A percentile compares a stretch with the other conserved stretches of the same genome.
Conservation (phyloP, 2,329 filamentous ascomycete genomes). For the Davidsoniella eucalypti region DNA sequence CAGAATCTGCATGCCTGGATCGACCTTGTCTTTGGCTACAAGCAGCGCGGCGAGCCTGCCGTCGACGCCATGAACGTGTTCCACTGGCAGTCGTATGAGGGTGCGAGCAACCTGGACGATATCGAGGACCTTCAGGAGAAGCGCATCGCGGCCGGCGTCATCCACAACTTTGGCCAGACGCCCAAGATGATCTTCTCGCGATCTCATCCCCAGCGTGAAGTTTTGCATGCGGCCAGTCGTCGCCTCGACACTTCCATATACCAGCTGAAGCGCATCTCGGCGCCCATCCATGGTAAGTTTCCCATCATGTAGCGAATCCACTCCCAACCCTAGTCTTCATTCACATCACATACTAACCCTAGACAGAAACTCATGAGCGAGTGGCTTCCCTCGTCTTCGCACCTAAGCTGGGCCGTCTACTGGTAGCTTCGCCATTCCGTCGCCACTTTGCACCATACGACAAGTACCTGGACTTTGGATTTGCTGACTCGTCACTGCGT, state of each 20-base stretch:
- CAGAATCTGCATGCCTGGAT: slow-evolving; percentile 88
- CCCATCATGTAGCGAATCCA: too few species aligned
- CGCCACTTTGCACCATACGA: slow-evolving; percentile 85
- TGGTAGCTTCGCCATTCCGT: slow-evolving; percentile 70
- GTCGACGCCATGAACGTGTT: slow-evolving; percentile 89
- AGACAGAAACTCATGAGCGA: slow-evolving; percentile 55
- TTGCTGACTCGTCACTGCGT: slow-evolving; percentile 77
- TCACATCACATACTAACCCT: background rate
- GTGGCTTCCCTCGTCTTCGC: slow-evolving; percentile 68
- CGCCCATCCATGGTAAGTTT: slow-evolving; percentile 36
- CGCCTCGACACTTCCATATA: slow-evolving; percentile 60
- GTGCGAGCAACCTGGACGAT: slow-evolving; percentile 78
- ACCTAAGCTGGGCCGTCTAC: slow-evolving; percentile 61
- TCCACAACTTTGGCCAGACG: slow-evolving; percentile 97
- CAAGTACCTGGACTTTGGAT: slow-evolving; percentile 91
- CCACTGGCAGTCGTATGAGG: slow-evolving; percentile 87
- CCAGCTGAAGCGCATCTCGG: slow-evolving; percentile 59
- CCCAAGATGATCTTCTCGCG: slow-evolving; percentile 85
- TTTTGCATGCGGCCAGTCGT: slow-evolving; percentile 43
- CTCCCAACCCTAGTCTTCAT: too few species aligned
- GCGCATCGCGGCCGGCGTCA: slow-evolving; percentile 80
- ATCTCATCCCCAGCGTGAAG: slow-evolving; percentile 62
- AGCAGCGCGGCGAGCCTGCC: slow-evolving; percentile 84
- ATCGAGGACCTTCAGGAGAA: slow-evolving; percentile 81
- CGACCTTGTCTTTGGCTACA: slow-evolving; percentile 83